phyloP scores from a whole-genome alignment of 331 rosid species.

The Pyrus hybrid region DNA sequence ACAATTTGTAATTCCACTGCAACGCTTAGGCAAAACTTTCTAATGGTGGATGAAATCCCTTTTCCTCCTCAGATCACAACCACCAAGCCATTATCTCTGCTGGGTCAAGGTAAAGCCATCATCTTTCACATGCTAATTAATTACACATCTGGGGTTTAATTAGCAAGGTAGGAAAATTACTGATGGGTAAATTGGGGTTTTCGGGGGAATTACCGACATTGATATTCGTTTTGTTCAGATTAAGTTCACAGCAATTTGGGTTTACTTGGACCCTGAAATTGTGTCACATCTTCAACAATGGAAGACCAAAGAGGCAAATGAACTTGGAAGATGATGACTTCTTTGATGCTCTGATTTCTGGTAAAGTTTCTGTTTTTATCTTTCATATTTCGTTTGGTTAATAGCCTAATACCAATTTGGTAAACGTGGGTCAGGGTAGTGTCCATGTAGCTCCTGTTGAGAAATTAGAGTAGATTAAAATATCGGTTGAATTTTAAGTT shows the following conservation, averaged over 20 bases:
- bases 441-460: too few relatives aligned
- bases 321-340: conserved; percentile 70
- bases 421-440: too few relatives aligned
- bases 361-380: conserved; percentile 13
- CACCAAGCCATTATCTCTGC: conserved; percentile 54
- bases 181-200: background rate
- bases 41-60: conserved; percentile 64
- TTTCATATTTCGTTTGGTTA: too few relatives aligned
- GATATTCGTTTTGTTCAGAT: conserved; percentile 87
- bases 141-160: background rate
- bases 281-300: conserved; percentile 65
- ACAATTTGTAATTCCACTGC: too few relatives aligned
- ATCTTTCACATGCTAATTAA: background rate
- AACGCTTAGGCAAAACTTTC: too few relatives aligned
- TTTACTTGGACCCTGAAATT: conserved; percentile 65
- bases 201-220: conserved; percentile 66
- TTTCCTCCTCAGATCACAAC: too few relatives aligned
- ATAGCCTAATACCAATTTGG: too few relatives aligned
- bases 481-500: too few relatives aligned
- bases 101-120: conserved; percentile 56
- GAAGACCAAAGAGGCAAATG: conserved; percentile 60
- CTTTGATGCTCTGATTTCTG: conserved; percentile 64
- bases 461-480: too few relatives aligned
- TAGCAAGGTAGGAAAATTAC: background rate
- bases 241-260: conserved; percentile 87